Base-by-base conservation (phyloP, 495 filamentous ascomycete genomes). In the Bombardia bombarda region DNA sequence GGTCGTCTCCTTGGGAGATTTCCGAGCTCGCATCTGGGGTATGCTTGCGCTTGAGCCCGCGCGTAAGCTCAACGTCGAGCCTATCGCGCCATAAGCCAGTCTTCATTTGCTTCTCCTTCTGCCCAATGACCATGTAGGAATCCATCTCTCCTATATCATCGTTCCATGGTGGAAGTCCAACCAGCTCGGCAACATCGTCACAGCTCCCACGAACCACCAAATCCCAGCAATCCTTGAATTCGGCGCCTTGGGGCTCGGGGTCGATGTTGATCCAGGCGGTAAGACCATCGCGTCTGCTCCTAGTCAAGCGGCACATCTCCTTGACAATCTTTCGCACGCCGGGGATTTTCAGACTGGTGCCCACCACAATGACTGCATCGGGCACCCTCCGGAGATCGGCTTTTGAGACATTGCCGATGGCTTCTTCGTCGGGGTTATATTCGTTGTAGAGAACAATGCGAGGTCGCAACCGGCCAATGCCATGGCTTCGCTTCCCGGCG, bases 381-480 rank as follows among this genome's bases (percentile, higher is more conserved):
- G 92, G 92, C 26, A 88, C 75, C 23, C 80, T 78, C 39, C 85
- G 81, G 18, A 97, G 65, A 59, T 98, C 92, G 2, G 87, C 78
- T 35, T 75, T 79, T 46, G 90, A 84, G 10, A 94, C 87, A 7
- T 87, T 82, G 12, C 92, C 90, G 57, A 98, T 98, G 16, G 92
- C 90, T 47, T 95, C 90, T 36, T 90, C 86, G 47, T 98, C 92
- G 1, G 92, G 90, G 56, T 95, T 94, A 59, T 87, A 83, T 61
- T 98, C 92, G 62, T 98, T 95, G 68, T 98, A 98, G 19, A 98
- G 72, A 2, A 96, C 90, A 63, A 98, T 95, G 18, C 92, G 80
- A 14, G 92, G 92, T 19, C 92, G 80, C 45, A 98, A 70, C 41
- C 85, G 78, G 21, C 92, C 92, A 43, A 98, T 84, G 1, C 92